phyloP scores from a whole-genome alignment of 2,329 filamentous ascomycete species.

The Fusarium sp. region DNA sequence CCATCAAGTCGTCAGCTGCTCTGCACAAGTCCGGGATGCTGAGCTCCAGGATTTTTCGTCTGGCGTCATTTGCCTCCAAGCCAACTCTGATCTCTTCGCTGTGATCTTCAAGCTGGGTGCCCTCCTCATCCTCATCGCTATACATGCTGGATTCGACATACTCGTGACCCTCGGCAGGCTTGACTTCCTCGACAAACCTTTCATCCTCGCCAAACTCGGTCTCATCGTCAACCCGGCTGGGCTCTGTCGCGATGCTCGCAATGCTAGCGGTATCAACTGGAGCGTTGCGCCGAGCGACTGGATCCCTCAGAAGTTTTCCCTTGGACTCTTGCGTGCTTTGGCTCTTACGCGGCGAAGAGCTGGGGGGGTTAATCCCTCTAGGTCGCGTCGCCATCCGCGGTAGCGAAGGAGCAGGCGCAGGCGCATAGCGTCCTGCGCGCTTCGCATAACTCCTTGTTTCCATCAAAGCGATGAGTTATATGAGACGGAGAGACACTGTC shows the following conservation, averaged over 20 bases:
- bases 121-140: conserved; percentile 19
- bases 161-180: not conserved
- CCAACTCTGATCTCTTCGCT: not conserved
- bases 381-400: conserved; percentile 24
- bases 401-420: conserved; percentile 7
- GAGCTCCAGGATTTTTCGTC: conserved; percentile 36
- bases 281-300: conserved; percentile 38
- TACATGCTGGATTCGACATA: not conserved
- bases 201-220: conserved; percentile 32
- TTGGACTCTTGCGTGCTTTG: not conserved
- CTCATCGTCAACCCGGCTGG: conserved; percentile 36
- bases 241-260: conserved; percentile 27
- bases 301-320: conserved; percentile 19
- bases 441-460: conserved; percentile 31
- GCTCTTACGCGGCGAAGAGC: not conserved
- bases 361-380: conserved; percentile 4
- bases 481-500: not conserved
- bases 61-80: conserved; percentile 24
- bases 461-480: conserved; percentile 14
- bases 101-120: not conserved
- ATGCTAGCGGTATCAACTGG: conserved; percentile 28
- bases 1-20: conserved; percentile 42
- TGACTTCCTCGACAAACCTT: not conserved
- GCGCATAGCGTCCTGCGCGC: conserved; percentile 9
- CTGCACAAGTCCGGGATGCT: conserved; percentile 43